Conservation (phyloP, 331 rosid genomes). For the Acacia pycnantha region DNA sequence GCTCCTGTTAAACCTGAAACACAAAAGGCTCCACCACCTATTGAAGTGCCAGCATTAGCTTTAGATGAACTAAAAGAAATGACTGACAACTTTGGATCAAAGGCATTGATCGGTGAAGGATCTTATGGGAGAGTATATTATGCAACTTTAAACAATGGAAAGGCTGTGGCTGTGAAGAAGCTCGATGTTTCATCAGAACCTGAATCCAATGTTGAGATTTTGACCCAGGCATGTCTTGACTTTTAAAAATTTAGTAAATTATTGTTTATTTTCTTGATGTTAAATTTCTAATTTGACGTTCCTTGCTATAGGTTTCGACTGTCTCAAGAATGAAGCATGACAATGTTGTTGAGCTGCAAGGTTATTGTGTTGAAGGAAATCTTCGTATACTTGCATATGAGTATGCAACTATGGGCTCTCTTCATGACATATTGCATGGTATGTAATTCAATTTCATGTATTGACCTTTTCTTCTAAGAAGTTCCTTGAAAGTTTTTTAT, state of each 20-base stretch:
- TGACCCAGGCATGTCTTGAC: slow-evolving; percentile 74
- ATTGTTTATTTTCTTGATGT: slow-evolving; percentile 21
- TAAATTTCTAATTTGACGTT: slow-evolving; percentile 25
- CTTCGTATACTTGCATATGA: slow-evolving; percentile 94
- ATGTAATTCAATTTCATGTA: slow-evolving; percentile 21
- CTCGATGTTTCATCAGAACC: slow-evolving; percentile 96
- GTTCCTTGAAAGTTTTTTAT: slow-evolving; percentile 13
- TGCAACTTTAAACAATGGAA: slow-evolving; percentile 74
- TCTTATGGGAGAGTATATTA: slow-evolving; percentile 95
- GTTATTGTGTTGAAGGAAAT: slow-evolving; percentile 96
- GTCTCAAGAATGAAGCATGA: slow-evolving; percentile 95
- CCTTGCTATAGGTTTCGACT: slow-evolving; percentile 64
- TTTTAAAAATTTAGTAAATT: slow-evolving; percentile 1
- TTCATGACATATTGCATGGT: slow-evolving; percentile 98
- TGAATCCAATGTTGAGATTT: slow-evolving; percentile 80
- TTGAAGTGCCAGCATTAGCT: slow-evolving; percentile 88
- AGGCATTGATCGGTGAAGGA: slow-evolving; percentile 98
- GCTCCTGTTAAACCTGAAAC: slow-evolving; percentile 70
- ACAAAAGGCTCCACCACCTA: slow-evolving; percentile 79
- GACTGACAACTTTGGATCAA: slow-evolving; percentile 95
- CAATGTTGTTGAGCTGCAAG: slow-evolving; percentile 92
- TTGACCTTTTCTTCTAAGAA: slow-evolving; percentile 7
- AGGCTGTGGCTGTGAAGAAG: slow-evolving; percentile 90
- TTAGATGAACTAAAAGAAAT: slow-evolving; percentile 91
- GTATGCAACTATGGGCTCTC: slow-evolving; percentile 99